These are phyloP conservation scores for Sporothrix brasiliensis DNA, from an alignment of 2,329 filamentous ascomycete species.

Conservation along the genomic window DNA sequence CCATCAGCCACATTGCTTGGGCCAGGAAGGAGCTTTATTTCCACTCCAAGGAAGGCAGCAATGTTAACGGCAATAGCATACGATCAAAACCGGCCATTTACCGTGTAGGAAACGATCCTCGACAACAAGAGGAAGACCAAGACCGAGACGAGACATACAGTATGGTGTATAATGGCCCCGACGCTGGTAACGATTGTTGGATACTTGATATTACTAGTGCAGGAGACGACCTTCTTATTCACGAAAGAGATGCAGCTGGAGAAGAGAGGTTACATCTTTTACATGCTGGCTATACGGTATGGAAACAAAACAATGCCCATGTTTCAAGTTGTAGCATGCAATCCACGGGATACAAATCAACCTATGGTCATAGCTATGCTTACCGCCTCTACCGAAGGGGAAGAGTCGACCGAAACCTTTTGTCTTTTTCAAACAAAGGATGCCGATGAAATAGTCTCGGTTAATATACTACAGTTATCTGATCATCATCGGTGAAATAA, in stretches of 20 bases:
- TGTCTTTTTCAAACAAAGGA: no score
- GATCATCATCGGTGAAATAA: no score
- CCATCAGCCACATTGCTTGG: constrained; percentile 1
- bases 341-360: background rate
- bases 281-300: background rate
- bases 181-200: background rate
- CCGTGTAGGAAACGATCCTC: background rate
- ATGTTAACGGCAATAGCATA: background rate
- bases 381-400: background rate
- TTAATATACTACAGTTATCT: no score
- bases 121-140: background rate
- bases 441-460: no score
- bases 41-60: background rate
- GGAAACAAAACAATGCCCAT: background rate
- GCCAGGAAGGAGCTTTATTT: background rate
- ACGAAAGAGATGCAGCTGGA: background rate
- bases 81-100: background rate
- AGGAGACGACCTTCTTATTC: constrained; percentile 3
- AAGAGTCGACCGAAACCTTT: background rate
- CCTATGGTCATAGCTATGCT: background rate
- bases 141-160: constrained; percentile 1
- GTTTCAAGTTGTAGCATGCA: background rate
- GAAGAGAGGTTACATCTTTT: background rate
- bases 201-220: background rate
- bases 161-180: background rate